These are phyloP conservation scores for Penicillium parvum DNA, from an alignment of 495 filamentous ascomycete genomes.

Conservation along the genomic window DNA sequence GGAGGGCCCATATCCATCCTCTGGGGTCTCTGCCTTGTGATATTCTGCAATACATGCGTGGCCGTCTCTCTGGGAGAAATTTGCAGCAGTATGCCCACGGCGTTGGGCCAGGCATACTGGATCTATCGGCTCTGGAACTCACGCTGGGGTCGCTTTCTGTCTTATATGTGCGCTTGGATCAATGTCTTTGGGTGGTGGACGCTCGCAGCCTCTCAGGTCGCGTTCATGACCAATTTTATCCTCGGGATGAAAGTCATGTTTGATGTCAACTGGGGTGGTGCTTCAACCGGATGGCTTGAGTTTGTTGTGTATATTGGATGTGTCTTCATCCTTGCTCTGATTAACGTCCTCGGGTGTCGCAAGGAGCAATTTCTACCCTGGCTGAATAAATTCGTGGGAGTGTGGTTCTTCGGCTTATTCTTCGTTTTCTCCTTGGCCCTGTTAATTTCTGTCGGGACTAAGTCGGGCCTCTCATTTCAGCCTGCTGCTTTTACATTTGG, in stretches of 20 bases:
- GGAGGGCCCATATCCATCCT: constrained; percentile 43
- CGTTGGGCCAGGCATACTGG: constrained; percentile 44
- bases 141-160: constrained; percentile 32
- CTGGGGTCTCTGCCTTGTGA: constrained; percentile 43
- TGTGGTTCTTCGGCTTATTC: constrained; percentile 42
- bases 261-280: constrained; percentile 32
- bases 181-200: constrained; percentile 50
- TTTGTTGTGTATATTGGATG: constrained; percentile 41
- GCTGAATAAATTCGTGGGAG: constrained; percentile 44
- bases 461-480: constrained; percentile 30
- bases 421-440: constrained; percentile 40
- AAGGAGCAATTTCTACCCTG: constrained; percentile 36
- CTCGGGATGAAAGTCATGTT: constrained; percentile 47
- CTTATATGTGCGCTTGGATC: constrained; percentile 47
- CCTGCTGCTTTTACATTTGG: constrained; percentile 49
- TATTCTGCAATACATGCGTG: constrained; percentile 42
- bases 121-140: constrained; percentile 38
- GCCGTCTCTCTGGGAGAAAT: constrained; percentile 44
- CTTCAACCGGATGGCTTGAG: constrained; percentile 38
- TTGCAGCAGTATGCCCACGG: constrained; percentile 44
- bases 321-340: constrained; percentile 32
- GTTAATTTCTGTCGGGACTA: constrained; percentile 38
- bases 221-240: constrained; percentile 46
- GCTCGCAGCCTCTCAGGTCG: constrained; percentile 40
- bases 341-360: constrained; percentile 42